Evolutionary conservation across 2,329 filamentous ascomycete genomes (phyloP).

Genomic region (Bipolaris gigantea): DNA sequence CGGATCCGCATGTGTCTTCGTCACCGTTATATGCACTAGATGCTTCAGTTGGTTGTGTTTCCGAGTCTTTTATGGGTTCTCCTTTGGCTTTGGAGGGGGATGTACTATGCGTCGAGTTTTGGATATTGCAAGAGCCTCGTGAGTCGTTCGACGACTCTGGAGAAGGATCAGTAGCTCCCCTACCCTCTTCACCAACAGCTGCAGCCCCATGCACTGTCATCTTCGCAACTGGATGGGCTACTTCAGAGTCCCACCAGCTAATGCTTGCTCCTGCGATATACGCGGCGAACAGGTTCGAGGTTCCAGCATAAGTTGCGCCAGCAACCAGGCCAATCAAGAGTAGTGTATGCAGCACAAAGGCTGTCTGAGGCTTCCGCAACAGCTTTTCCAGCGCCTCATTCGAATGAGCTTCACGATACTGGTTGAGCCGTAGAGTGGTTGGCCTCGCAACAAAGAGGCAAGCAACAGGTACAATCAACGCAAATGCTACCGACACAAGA

Average conservation of each 20-base stretch:
- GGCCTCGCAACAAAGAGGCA: constrained; percentile 54
- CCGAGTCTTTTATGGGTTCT: not conserved
- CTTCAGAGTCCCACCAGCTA: constrained; percentile 61
- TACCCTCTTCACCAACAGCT: not conserved
- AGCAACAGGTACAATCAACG: constrained; percentile 50
- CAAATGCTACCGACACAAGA: constrained; percentile 58
- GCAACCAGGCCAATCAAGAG: constrained; percentile 56
- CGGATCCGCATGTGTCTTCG: constrained; percentile 20
- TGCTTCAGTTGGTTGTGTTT: not conserved
- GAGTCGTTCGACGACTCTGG: not conserved
- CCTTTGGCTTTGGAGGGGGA: not conserved
- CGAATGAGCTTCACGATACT: constrained; percentile 26
- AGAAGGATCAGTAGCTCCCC: not conserved
- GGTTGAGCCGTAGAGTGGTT: constrained; percentile 42
- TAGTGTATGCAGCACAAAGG: constrained; percentile 53
- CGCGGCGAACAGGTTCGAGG: constrained; percentile 64
- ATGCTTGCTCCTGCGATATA: constrained; percentile 61
- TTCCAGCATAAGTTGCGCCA: constrained; percentile 61
- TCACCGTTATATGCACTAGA: not conserved
- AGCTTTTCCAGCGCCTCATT: constrained; percentile 25
- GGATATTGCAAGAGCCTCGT: not conserved
- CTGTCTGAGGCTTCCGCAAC: constrained; percentile 39
- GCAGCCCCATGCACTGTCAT: too few relatives aligned
- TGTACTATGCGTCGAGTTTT: not conserved
- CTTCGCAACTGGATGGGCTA: constrained; percentile 27